Evolutionary conservation across 345 rosid genomes (phyloP).

Genomic region (Mercurialis annua): DNA sequence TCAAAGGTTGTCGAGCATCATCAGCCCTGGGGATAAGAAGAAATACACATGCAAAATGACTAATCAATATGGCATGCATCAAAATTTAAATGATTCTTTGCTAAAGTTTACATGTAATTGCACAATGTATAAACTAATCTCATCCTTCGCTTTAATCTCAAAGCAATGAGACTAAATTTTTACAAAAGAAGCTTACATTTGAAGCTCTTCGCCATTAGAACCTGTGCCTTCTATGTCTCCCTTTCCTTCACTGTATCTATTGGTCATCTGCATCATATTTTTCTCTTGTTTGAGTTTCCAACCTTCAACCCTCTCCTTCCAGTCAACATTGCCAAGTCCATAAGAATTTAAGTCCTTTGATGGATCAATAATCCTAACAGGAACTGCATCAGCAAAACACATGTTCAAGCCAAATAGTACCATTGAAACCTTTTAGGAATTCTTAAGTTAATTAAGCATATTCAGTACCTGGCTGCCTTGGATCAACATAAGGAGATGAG

Average conservation of each 20-base stretch:
- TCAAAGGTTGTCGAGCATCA: slow-evolving; percentile 90
- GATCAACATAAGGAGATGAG: slow-evolving; percentile 92
- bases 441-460: slow-evolving; percentile 1
- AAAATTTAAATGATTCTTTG: neutral
- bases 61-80: neutral
- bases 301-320: slow-evolving; percentile 99
- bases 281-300: slow-evolving; percentile 99
- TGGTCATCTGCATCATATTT: slow-evolving; percentile 61
- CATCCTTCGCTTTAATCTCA: neutral
- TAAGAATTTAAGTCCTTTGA: slow-evolving; percentile 96
- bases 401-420: slow-evolving; percentile 20
- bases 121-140: neutral
- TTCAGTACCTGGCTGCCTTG: slow-evolving; percentile 89
- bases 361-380: slow-evolving; percentile 97
- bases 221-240: slow-evolving; percentile 97
- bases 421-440: slow-evolving; percentile 11
- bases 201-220: slow-evolving; percentile 97
- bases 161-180: slow-evolving; percentile 2
- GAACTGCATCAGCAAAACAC: slow-evolving; percentile 50
- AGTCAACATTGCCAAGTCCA: slow-evolving; percentile 95
- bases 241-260: slow-evolving; percentile 75
- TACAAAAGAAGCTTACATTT: slow-evolving; percentile 53
- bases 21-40: slow-evolving; percentile 63
- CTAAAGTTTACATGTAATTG: neutral
- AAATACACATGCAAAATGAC: slow-evolving; percentile 1